Percentiles rank a stretch among this genome's conserved stretches.
phyloP scores from a whole-genome alignment of 176 grass and related monocot species.

The Echinochloa phyllopogon region DNA sequence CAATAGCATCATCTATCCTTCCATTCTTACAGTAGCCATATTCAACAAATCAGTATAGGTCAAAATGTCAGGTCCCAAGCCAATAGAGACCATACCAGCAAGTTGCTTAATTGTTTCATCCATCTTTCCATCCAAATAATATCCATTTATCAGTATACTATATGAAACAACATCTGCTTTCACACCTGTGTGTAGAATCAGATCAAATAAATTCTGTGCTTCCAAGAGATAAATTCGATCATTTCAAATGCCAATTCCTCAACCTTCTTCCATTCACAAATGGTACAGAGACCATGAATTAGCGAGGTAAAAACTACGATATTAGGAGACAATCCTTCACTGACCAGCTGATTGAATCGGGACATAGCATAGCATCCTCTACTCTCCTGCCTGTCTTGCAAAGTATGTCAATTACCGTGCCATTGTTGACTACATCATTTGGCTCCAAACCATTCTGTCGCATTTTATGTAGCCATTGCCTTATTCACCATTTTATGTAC shows the following conservation, averaged over 20 bases:
- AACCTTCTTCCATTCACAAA: conserved; percentile 33
- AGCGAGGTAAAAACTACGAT: conserved; percentile 9
- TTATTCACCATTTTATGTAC: not conserved
- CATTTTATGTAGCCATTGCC: conserved; percentile 17
- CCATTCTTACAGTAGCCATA: not conserved
- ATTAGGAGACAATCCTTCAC: conserved; percentile 9
- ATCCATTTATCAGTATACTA: not conserved
- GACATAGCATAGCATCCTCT: conserved; percentile 37
- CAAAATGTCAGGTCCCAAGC: not conserved
- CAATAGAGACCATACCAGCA: not conserved
- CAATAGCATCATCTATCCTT: not conserved
- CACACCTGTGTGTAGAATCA: conserved; percentile 20
- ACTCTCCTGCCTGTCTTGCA: not conserved
- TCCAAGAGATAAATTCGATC: too few species aligned
- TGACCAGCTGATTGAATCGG: conserved; percentile 15
- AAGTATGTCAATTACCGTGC: not conserved
- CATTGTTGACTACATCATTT: not conserved
- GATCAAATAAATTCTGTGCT: not conserved
- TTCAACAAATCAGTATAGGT: not conserved
- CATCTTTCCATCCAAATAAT: not conserved
- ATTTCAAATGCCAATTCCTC: conserved; percentile 42
- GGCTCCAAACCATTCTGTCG: conserved; percentile 1
- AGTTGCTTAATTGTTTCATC: not conserved
- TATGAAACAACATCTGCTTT: conserved; percentile 30
- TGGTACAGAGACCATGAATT: conserved; percentile 16